phyloP scores from a whole-genome alignment of 192 early-diverging fungal species.

The Mortierella hygrophila region DNA sequence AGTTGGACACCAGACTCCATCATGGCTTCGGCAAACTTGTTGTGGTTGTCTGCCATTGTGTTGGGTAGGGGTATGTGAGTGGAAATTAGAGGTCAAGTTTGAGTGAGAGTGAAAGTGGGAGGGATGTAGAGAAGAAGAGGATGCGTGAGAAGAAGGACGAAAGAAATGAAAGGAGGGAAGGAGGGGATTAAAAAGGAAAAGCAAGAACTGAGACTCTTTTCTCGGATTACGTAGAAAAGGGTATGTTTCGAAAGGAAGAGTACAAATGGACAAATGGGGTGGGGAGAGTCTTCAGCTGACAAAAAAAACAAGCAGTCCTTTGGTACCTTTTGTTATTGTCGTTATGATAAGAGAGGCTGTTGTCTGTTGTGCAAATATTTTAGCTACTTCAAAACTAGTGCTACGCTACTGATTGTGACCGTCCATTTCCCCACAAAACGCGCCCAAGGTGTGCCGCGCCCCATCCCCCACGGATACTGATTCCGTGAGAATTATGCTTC shows the following conservation, averaged over 20 bases:
- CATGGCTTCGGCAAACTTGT: constrained; percentile 7
- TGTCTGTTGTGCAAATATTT: background rate
- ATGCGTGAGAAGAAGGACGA: background rate
- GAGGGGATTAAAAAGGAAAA: background rate
- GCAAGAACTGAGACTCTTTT: background rate
- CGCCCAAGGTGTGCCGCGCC: background rate
- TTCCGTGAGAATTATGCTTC: background rate
- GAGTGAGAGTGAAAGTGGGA: background rate
- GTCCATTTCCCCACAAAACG: background rate
- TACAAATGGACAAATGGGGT: no score
- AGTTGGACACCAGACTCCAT: background rate
- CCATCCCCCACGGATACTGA: background rate
- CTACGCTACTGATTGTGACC: background rate
- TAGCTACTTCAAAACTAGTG: no score
- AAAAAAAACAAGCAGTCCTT: background rate
- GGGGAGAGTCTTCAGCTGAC: background rate
- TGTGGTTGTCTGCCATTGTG: constrained; percentile 3
- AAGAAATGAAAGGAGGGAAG: background rate
- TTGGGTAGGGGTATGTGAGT: background rate
- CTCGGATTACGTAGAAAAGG: background rate
- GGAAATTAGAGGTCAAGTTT: background rate
- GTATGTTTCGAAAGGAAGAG: background rate
- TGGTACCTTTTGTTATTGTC: background rate
- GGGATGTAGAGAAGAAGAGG: background rate
- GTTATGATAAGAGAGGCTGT: background rate